Evolutionary conservation across 2,329 filamentous ascomycete genomes (phyloP).

Genomic region (Colletotrichum tropicicola): DNA sequence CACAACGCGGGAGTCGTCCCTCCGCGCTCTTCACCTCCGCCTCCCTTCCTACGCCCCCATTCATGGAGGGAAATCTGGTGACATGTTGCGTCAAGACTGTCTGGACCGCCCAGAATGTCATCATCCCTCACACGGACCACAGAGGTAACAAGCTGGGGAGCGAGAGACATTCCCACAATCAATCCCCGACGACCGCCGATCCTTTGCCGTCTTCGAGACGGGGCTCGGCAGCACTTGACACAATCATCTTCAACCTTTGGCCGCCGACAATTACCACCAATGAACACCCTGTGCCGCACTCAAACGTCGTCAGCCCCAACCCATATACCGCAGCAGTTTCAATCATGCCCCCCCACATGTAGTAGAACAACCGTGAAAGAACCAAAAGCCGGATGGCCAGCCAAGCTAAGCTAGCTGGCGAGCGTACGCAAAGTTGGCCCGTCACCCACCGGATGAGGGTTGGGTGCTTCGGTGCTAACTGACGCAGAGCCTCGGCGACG

Average conservation of each 20-base stretch:
- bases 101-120: too few relatives aligned
- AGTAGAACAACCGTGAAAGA: not conserved
- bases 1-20: constrained; percentile 3
- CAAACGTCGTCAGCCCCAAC: too few relatives aligned
- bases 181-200: not conserved
- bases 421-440: not conserved
- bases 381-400: not conserved
- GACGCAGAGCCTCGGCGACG: constrained; percentile 8
- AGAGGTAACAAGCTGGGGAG: not conserved
- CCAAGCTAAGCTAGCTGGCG: not conserved
- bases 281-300: too few relatives aligned
- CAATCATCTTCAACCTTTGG: not conserved
- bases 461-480: not conserved
- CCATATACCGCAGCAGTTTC: not conserved
- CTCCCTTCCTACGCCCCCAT: not conserved
- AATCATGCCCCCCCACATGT: too few relatives aligned
- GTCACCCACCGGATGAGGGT: not conserved
- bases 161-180: not conserved
- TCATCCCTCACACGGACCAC: too few relatives aligned
- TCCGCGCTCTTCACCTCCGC: not conserved
- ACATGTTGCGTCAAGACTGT: not conserved
- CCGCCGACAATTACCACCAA: not conserved
- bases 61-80: not conserved
- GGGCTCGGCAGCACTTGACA: not conserved
- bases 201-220: not conserved